phyloP scores from a whole-genome alignment of 2,329 filamentous ascomycete species.

The Aspergillus sp. region DNA sequence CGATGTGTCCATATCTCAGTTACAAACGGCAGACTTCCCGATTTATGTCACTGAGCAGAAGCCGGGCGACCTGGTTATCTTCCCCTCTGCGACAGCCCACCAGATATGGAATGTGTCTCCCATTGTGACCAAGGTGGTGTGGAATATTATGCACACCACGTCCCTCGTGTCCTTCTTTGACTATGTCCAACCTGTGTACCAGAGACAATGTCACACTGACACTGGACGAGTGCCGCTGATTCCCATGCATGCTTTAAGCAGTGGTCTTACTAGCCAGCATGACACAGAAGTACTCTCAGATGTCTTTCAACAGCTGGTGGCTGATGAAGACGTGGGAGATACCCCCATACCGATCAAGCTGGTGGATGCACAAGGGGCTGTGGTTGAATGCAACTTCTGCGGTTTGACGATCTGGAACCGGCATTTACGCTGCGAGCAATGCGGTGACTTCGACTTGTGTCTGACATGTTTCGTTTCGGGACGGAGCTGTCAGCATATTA shows the following conservation, averaged over 20 bases:
- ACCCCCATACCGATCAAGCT: conserved; percentile 22
- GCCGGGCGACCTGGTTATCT: conserved; percentile 35
- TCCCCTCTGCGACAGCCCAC: conserved; percentile 37
- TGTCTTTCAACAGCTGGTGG: conserved; percentile 30
- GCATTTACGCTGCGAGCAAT: conserved; percentile 36
- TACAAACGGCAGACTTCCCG: conserved; percentile 34
- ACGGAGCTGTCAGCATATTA: conserved; percentile 33
- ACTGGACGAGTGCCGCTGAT: conserved; percentile 27
- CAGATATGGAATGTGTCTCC: conserved; percentile 37
- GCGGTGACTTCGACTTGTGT: conserved; percentile 37
- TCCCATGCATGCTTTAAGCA: conserved; percentile 21
- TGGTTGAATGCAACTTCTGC: conserved; percentile 38
- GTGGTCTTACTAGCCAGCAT: conserved; percentile 10
- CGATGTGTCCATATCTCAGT: conserved; percentile 27
- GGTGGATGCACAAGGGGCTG: conserved; percentile 29
- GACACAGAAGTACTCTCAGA: conserved; percentile 28
- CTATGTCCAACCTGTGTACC: conserved; percentile 36
- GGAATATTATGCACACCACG: conserved; percentile 37
- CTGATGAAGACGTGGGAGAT: conserved; percentile 30
- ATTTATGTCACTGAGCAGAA: conserved; percentile 35
- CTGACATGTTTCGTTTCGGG: conserved; percentile 35
- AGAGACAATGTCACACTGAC: conserved; percentile 35
- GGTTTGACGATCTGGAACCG: conserved; percentile 39
- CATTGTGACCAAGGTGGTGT: conserved; percentile 36
- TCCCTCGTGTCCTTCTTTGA: conserved; percentile 34